phyloP scores from a whole-genome alignment of 2,329 filamentous ascomycete genomes.

The Hymenoscyphus infarciens region DNA sequence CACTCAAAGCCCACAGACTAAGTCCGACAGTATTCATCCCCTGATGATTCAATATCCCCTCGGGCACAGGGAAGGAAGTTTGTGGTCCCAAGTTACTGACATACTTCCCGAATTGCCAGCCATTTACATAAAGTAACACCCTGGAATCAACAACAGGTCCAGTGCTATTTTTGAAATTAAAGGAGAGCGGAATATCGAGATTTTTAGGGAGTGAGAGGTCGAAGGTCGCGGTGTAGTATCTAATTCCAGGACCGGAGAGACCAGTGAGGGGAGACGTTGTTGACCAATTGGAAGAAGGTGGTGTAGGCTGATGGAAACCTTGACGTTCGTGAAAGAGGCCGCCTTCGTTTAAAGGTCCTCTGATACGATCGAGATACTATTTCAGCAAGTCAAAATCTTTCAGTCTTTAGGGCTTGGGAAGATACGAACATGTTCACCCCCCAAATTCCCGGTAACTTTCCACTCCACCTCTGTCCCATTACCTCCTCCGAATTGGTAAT shows the following conservation, averaged over 20 bases:
- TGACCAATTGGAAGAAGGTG: conserved; percentile 43
- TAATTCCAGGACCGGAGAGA: conserved; percentile 26
- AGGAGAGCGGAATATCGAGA: conserved; percentile 4
- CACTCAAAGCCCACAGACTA: conserved; percentile 58
- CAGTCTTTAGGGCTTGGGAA: background rate
- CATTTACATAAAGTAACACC: conserved; percentile 67
- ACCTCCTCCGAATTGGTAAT: conserved; percentile 41
- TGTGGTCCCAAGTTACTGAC: conserved; percentile 43
- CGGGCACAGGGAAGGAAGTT: conserved; percentile 63
- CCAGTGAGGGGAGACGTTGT: conserved; percentile 34
- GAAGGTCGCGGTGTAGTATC: conserved; percentile 7
- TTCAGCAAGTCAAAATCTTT: too few relatives aligned
- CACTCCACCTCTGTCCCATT: conserved; percentile 43
- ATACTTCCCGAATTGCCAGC: conserved; percentile 58
- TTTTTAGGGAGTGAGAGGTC: background rate
- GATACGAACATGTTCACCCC: conserved; percentile 48
- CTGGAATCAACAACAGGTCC: conserved; percentile 46
- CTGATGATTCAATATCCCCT: conserved; percentile 65
- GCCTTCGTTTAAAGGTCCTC: conserved; percentile 63
- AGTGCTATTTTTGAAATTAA: conserved; percentile 43
- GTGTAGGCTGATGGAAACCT: conserved; percentile 55
- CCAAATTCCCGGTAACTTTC: conserved; percentile 64
- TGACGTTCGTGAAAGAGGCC: conserved; percentile 57
- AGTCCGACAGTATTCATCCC: conserved; percentile 66
- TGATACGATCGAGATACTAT: conserved; percentile 49